Base-by-base conservation (phyloP, 116 monocot genomes). In the Zostera marina region DNA sequence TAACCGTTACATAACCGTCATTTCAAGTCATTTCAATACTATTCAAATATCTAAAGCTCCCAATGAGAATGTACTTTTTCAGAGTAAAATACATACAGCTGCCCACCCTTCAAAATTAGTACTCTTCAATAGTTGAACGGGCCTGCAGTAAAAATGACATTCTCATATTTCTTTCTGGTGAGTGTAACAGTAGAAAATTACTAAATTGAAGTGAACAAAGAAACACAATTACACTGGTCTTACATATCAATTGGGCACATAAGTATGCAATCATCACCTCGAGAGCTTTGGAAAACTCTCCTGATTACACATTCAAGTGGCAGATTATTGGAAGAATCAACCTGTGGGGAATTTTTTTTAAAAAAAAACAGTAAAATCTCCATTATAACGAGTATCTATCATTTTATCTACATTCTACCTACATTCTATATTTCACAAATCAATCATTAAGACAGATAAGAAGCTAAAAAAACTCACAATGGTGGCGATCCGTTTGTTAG, bases 171-270 rank as follows among this genome's bases (percentile, higher is more conserved):
- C 60, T 11, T 45, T 11, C 22, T 5, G 5, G 32, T 32, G 32
- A 32, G 32, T 32, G 32, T 32, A 32, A 32, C 32, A 32, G 32
- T 32, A 32, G 32, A 32, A 32, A 32, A 32, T 32, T 32, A 32
- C 32, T 32, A 32, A 32, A 32, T 32, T 32, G 32, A 32, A 32
- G 32, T 32, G 23, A 45, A 52, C 21, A 26, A 15, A 26, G 2
- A 21, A 55, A 59, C 15, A 8, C 53, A 65, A n/a, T n/a, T n/a
- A n/a, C n/a, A n/a, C n/a, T n/a, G n/a, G n/a, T n/a, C 81, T 74
- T 52, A 94, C 94, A 73, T 84, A 71, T 94, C 94, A 21, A 94
- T 77, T 42, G 94, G 94, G 65, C 88, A 94, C 16, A 94, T 79
- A 42, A 94, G 74, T 85, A 94, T 78, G 82, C 94, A 94, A 41